Conservation (phyloP, 495 filamentous ascomycete genomes). For the Neurospora discreta region DNA sequence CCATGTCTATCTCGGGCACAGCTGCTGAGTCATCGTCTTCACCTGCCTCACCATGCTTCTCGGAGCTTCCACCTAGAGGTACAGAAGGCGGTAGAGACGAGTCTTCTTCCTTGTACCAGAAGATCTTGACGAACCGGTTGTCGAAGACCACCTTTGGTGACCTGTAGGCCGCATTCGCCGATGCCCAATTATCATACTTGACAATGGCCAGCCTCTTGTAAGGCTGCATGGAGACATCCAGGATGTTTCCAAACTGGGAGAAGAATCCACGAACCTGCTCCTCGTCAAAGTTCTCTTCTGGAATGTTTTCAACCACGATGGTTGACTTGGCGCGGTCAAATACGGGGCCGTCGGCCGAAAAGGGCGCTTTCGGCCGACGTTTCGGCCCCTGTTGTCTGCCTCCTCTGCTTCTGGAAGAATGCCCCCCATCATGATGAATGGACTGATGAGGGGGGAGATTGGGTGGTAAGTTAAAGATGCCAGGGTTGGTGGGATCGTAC, state of each 20-base stretch:
- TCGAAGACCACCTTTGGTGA: conserved; percentile 94
- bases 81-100: conserved; percentile 9
- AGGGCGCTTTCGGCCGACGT: conserved; percentile 39
- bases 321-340: conserved; percentile 64
- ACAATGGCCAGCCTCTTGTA: conserved; percentile 72
- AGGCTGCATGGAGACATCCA: conserved; percentile 60
- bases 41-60: conserved; percentile 5
- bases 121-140: conserved; percentile 96
- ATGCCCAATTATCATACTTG: conserved; percentile 60
- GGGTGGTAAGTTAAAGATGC: not conserved
- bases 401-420: conserved; percentile 4
- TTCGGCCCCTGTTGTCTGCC: conserved; percentile 16
- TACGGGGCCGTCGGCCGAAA: conserved; percentile 66
- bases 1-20: conserved; percentile 57
- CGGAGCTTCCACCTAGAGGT: conserved; percentile 9
- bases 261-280: conserved; percentile 70
- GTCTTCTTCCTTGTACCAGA: conserved; percentile 69
- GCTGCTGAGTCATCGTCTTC: conserved; percentile 18
- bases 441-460: conserved; percentile 1
- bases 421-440: not conserved
- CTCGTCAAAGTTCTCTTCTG: conserved; percentile 74
- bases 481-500: conserved; percentile 69
- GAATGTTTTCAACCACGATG: conserved; percentile 88
- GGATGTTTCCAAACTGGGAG: conserved; percentile 67
- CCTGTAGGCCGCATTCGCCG: conserved; percentile 72